phyloP scores from a whole-genome alignment of 2,329 filamentous ascomycete species.

The Raffaelea arxii region DNA sequence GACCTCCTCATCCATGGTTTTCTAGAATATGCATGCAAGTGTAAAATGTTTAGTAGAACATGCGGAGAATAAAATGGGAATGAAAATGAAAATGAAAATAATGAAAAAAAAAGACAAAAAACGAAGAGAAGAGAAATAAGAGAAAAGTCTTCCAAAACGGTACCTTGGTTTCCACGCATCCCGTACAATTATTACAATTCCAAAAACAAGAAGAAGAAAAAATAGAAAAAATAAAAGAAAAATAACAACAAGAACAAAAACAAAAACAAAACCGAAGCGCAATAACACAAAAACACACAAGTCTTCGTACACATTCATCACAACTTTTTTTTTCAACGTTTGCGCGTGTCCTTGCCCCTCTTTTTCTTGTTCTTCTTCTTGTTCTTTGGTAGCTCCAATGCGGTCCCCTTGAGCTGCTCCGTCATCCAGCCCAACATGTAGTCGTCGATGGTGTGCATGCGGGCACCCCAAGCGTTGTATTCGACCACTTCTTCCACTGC shows the following conservation, averaged over 20 bases:
- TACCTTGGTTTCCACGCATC: too few relatives aligned
- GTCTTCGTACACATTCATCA: too few relatives aligned
- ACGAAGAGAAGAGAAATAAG: not conserved
- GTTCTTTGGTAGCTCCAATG: constrained; percentile 54
- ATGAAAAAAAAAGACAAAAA: not conserved
- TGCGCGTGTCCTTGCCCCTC: constrained; percentile 47
- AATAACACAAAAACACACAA: too few relatives aligned
- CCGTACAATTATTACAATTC: too few relatives aligned
- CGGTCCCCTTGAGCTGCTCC: constrained; percentile 46
- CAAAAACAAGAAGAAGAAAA: not conserved
- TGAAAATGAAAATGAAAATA: not conserved
- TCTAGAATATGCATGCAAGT: too few relatives aligned
- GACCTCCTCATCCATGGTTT: too few relatives aligned
- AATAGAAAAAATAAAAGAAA: not conserved
- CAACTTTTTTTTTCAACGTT: too few relatives aligned
- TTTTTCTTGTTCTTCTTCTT: constrained; percentile 54
- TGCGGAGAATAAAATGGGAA: not conserved
- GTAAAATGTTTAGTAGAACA: too few relatives aligned
- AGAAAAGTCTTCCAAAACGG: too few relatives aligned
- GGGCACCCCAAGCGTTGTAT: constrained; percentile 48
- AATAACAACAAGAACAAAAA: not conserved
- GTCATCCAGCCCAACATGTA: constrained; percentile 66
- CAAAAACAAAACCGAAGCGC: not conserved
- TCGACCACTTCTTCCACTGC: constrained; percentile 41
- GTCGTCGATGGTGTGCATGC: constrained; percentile 57